Evolutionary conservation across 2,329 filamentous ascomycete genomes (phyloP).

Genomic region (Tolypocladium amazonense): DNA sequence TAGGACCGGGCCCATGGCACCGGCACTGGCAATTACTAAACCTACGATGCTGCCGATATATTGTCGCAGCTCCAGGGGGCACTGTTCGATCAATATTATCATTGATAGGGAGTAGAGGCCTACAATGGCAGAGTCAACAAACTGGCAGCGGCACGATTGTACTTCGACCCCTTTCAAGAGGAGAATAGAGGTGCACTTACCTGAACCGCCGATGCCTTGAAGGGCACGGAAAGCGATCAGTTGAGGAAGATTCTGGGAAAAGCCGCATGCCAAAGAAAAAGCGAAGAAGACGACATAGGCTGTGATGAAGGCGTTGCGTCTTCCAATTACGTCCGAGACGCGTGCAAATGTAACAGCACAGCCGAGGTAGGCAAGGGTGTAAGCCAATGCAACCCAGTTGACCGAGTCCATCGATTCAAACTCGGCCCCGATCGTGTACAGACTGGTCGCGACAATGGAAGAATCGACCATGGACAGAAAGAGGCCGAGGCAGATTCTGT

Average conservation of each 20-base stretch:
- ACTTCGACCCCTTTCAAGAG: not conserved
- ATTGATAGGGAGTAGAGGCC: slow-evolving; percentile 46
- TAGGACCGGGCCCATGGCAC: slow-evolving; percentile 40
- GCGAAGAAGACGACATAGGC: slow-evolving; percentile 43
- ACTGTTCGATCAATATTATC: slow-evolving; percentile 42
- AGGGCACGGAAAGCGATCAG: slow-evolving; percentile 38
- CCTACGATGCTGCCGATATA: slow-evolving; percentile 38
- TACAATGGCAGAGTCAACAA: slow-evolving; percentile 2
- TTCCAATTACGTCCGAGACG: slow-evolving; percentile 42
- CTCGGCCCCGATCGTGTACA: slow-evolving; percentile 43
- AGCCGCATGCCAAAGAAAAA: slow-evolving; percentile 45
- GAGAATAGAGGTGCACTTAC: slow-evolving; percentile 14
- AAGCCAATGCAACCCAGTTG: slow-evolving; percentile 46
- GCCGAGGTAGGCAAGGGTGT: slow-evolving; percentile 45
- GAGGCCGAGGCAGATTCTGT: slow-evolving; percentile 38
- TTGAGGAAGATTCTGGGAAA: slow-evolving; percentile 21
- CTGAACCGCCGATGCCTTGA: slow-evolving; percentile 42
- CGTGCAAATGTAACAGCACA: slow-evolving; percentile 46
- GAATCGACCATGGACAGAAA: slow-evolving; percentile 50
- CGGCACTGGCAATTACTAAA: slow-evolving; percentile 34
- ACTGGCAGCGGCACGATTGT: not conserved
- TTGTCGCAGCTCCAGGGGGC: slow-evolving; percentile 26
- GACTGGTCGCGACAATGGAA: slow-evolving; percentile 48
- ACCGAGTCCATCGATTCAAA: slow-evolving; percentile 32
- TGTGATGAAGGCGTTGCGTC: slow-evolving; percentile 37